Evolutionary conservation across 441 rosid genomes (phyloP).

Genomic region (Adansonia madagascariensis): DNA sequence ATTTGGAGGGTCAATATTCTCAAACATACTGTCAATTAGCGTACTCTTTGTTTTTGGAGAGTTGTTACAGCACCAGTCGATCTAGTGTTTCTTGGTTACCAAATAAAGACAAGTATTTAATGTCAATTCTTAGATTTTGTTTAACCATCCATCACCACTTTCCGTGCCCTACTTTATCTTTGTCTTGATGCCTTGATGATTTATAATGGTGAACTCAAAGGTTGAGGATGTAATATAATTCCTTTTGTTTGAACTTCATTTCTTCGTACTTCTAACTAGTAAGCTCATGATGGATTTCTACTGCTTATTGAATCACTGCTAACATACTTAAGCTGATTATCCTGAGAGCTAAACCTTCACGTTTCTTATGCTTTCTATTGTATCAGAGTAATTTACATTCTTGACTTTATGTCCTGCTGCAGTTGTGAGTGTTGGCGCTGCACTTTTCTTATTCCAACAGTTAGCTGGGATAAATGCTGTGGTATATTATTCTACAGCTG

Average conservation of each 20-base stretch:
- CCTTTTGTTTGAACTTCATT: neutral
- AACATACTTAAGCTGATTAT: neutral
- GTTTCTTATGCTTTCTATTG: slow-evolving; percentile 14
- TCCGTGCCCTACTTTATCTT: neutral
- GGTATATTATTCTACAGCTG: slow-evolving; percentile 97
- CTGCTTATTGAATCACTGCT: slow-evolving; percentile 18
- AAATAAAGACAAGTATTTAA: neutral
- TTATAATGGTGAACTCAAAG: slow-evolving; percentile 4
- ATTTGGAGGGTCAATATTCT: neutral
- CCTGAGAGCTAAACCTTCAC: neutral
- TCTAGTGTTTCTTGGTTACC: slow-evolving; percentile 17
- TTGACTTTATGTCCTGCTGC: slow-evolving; percentile 36
- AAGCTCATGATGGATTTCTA: neutral
- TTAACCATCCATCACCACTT: neutral
- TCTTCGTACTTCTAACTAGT: neutral
- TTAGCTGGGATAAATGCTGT: slow-evolving; percentile 98
- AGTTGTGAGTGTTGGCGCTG: slow-evolving; percentile 97
- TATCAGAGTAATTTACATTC: slow-evolving; percentile 2
- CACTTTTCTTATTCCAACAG: slow-evolving; percentile 98
- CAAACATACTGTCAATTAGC: neutral
- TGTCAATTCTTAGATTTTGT: neutral
- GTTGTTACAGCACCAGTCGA: slow-evolving; percentile 1
- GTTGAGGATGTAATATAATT: neutral
- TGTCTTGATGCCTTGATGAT: slow-evolving; percentile 1
- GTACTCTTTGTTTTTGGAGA: slow-evolving; percentile 3